Base-by-base conservation (phyloP, 306 rosid genomes). In the Glycine latifolia region DNA sequence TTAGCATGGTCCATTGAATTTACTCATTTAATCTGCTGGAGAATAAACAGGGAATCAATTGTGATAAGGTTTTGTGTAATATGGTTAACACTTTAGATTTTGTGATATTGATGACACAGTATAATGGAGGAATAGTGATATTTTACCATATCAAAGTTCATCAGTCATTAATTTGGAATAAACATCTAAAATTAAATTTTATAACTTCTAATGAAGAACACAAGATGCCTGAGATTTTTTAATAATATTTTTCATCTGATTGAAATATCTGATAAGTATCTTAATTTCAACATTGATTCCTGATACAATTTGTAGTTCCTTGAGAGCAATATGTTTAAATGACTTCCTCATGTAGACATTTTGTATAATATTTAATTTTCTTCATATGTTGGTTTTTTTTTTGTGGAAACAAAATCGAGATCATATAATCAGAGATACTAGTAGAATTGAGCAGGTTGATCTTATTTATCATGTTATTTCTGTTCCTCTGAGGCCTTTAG, bases 71-170 rank as follows among this genome's bases (percentile, higher is more conserved):
- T 54, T 81, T 26, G 5, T 61, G 44, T 72, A 15, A 54, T 62
- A 76, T n/a, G 52, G 75, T 75, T 8, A 17, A 6, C 9, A 37
- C 49, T 49, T 49, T 11, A 39, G 43, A 59, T 50, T 84, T 43
- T 43, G 63, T 37, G 69, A 46, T 53, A 73, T 41, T 15, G 20
- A 44, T 15, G 20, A 44, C 26, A 47, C 33, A 43, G 47, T 43
- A 9, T 5, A n/a, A 37, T 20, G 12, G 47, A 49, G 77, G 77
- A 72, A 33, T 39, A 59, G 44, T 52, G 48, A 50, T 66, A 65
- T 46, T 86, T 75, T 79, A 46, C 59, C 79, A 52, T 73, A 78
- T 62, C 73, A 58, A 8, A 77, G 11, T 65, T 77, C 73, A 35
- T 5, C 14, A 6, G 11, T 46, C 55, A 54, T 71, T 43, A 16